A percentile compares a stretch with the other conserved stretches of the same genome.
phyloP scores from a whole-genome alignment of 345 rosid genomes.

The Balakata baccata region DNA sequence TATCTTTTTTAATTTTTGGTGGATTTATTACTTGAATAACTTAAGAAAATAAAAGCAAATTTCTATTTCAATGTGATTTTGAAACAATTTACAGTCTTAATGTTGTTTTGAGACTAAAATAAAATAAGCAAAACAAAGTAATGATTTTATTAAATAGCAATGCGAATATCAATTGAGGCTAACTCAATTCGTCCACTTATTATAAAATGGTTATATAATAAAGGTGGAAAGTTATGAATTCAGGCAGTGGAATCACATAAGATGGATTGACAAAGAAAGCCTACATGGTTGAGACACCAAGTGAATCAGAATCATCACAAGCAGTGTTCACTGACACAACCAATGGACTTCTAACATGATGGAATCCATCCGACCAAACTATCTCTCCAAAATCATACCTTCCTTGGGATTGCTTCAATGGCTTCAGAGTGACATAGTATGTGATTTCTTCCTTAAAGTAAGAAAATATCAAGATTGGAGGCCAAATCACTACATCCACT shows the following conservation, averaged over 20 bases:
- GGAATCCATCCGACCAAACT: constrained; percentile 58
- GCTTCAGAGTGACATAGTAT: constrained; percentile 47
- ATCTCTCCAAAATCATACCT: constrained; percentile 67
- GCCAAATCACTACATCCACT: constrained; percentile 60
- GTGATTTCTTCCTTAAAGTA: constrained; percentile 32
- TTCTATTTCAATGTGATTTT: no score
- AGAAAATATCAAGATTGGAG: constrained; percentile 44
- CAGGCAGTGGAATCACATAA: neutral
- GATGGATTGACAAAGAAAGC: neutral
- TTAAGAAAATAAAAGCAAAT: no score
- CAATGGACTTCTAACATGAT: constrained; percentile 58
- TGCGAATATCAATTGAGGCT: no score
- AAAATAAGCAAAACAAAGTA: no score
- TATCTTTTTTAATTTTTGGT: no score
- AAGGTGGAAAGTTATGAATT: no score
- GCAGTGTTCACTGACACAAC: constrained; percentile 41
- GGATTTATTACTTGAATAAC: no score
- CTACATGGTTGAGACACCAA: neutral
- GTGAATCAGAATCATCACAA: neutral
- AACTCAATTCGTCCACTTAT: no score
- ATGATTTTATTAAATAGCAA: no score
- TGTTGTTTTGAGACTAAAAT: no score
- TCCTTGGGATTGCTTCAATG: constrained; percentile 41
- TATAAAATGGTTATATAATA: no score
- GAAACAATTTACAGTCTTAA: no score